A percentile compares a stretch with the other conserved stretches of the same genome.
Evolutionary conservation across 1,284 basidiomycete genomes (phyloP).

Genomic region (Ceratobasidium theobromae): DNA sequence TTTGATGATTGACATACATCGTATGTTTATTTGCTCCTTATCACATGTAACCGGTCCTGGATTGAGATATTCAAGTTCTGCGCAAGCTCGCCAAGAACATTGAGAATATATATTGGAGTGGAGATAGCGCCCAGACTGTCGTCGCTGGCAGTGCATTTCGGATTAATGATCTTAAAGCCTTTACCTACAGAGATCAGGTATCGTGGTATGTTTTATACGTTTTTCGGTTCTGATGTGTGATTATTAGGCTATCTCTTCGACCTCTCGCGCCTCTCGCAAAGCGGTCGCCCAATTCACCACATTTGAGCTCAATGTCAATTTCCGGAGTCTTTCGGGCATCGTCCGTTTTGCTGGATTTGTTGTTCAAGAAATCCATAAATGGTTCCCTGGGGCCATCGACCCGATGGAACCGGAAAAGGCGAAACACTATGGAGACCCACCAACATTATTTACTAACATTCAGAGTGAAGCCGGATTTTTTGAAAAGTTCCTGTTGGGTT

Average conservation of each 20-base stretch:
- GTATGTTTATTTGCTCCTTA: neutral
- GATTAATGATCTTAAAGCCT: constrained; percentile 55
- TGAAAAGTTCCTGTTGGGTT: neutral
- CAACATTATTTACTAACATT: neutral
- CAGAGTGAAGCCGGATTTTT: neutral
- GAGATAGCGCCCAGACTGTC: constrained; percentile 77
- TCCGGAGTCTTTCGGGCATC: constrained; percentile 35
- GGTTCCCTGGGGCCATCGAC: constrained; percentile 34
- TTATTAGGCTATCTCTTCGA: no score
- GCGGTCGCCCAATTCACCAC: constrained; percentile 43
- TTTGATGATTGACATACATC: constrained; percentile 1
- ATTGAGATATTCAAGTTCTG: constrained; percentile 53
- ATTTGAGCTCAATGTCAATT: constrained; percentile 34
- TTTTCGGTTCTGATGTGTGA: no score
- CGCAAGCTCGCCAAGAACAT: constrained; percentile 60
- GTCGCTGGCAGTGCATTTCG: constrained; percentile 68
- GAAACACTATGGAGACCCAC: neutral
- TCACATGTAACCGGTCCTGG: neutral
- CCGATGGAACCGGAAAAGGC: constrained; percentile 15
- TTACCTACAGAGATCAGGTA: no score
- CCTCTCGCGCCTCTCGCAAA: no score
- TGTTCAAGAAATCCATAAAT: constrained; percentile 3
- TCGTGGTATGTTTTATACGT: no score
- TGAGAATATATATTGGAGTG: constrained; percentile 72
- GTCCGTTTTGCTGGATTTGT: constrained; percentile 32